Percentiles rank a stretch among this genome's conserved stretches.
Evolutionary conservation across 2,329 filamentous ascomycete genomes (phyloP).

Genomic region (Corniculantispora saksenae): DNA sequence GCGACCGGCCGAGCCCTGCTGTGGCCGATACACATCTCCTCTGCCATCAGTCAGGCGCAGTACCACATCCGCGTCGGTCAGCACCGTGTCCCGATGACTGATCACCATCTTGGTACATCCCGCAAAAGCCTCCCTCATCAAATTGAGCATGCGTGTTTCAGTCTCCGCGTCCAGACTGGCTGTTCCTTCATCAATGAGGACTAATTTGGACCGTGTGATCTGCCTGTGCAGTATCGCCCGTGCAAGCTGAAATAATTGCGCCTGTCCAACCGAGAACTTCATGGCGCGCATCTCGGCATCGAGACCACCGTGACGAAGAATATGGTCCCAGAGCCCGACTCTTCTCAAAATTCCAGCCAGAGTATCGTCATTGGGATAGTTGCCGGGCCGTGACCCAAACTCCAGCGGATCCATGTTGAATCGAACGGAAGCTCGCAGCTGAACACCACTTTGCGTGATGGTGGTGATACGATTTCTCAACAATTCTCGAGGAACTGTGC

Average conservation of each 20-base stretch:
- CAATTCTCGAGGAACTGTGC: conserved; percentile 11
- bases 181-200: conserved; percentile 2
- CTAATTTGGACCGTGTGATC: background rate
- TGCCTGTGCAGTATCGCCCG: conserved; percentile 12
- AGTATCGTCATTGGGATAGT: too few species aligned
- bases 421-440: background rate
- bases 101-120: background rate
- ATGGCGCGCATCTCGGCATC: background rate
- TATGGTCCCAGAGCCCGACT: conserved; percentile 6
- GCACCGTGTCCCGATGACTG: background rate
- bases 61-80: conserved; percentile 1
- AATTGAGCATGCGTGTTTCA: background rate
- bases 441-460: conserved; percentile 28
- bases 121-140: conserved; percentile 2
- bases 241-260: conserved; percentile 8
- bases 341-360: too few species aligned
- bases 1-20: background rate
- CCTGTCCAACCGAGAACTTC: conserved; percentile 1
- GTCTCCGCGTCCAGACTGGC: conserved; percentile 5
- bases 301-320: background rate
- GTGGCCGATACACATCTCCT: background rate
- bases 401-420: conserved; percentile 11
- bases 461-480: conserved; percentile 31
- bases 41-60: conserved; percentile 1
- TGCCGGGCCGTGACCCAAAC: too few species aligned